Evolutionary conservation across 23 red algal genomes (phyloP).

Genomic region (Gracilaria gracilis): DNA sequence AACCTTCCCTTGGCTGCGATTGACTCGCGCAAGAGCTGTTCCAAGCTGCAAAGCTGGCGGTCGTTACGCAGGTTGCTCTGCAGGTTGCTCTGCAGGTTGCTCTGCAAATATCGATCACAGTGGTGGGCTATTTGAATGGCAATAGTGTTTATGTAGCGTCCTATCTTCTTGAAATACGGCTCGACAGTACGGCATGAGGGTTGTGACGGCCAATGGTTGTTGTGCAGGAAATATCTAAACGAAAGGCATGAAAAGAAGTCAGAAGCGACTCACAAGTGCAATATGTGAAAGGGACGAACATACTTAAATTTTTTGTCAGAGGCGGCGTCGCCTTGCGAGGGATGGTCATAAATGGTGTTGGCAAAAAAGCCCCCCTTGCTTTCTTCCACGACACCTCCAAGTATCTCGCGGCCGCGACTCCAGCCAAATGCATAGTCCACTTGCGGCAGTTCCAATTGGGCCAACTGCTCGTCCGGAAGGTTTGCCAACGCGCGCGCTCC

Average conservation of each 20-base stretch:
- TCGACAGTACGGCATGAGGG: slow-evolving; percentile 37
- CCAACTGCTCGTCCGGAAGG: slow-evolving; percentile 5
- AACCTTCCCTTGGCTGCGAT: slow-evolving; percentile 42
- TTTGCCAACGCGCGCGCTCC: slow-evolving; percentile 40
- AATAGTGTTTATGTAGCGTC: slow-evolving; percentile 49
- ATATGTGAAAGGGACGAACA: background rate
- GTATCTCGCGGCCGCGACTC: slow-evolving; percentile 60
- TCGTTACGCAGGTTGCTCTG: background rate
- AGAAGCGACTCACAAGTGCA: background rate
- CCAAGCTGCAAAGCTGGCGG: slow-evolving; percentile 2
- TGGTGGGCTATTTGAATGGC: slow-evolving; percentile 34
- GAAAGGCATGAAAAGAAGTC: background rate
- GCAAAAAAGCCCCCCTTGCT: slow-evolving; percentile 74
- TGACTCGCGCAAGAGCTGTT: slow-evolving; percentile 7
- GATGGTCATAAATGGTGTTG: slow-evolving; percentile 68
- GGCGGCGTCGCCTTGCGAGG: background rate
- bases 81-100: background rate
- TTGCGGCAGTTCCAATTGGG: background rate
- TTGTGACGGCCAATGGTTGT: slow-evolving; percentile 24
- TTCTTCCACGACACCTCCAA: slow-evolving; percentile 15
- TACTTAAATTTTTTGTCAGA: slow-evolving; percentile 36
- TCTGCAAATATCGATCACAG: slow-evolving; percentile 36
- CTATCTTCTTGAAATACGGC: slow-evolving; percentile 62
- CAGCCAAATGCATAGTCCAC: slow-evolving; percentile 48
- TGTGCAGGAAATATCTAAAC: slow-evolving; percentile 2